Evolutionary conservation across 1,284 basidiomycete species (phyloP).

Genomic region (Moesziomyces parantarcticus): DNA sequence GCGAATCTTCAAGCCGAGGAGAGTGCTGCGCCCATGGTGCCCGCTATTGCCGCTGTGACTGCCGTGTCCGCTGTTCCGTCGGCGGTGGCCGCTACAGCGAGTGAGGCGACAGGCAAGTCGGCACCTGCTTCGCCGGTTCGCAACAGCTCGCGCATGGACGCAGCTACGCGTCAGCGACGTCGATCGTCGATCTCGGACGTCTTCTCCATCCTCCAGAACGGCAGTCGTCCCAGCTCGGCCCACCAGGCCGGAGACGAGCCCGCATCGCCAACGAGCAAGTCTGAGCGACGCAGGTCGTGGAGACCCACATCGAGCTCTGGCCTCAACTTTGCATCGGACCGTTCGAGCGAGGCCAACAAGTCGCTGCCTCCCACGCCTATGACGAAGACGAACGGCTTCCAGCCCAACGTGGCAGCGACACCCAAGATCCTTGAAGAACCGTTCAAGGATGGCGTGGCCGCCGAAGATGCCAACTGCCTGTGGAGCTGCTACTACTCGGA

Average conservation of each 20-base stretch:
- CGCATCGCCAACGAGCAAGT: background rate
- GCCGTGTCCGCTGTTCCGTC: background rate
- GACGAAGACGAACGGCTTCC: constrained; percentile 7
- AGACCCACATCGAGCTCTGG: constrained; percentile 13
- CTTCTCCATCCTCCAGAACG: constrained; percentile 22
- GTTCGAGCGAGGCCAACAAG: constrained; percentile 1
- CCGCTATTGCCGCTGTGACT: background rate
- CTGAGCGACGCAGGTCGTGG: constrained; percentile 31
- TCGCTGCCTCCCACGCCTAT: constrained; percentile 9
- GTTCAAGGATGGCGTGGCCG: constrained; percentile 1
- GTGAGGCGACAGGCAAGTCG: no score
- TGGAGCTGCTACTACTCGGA: constrained; percentile 46
- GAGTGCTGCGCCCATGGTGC: background rate
- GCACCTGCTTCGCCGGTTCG: background rate
- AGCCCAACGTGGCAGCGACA: constrained; percentile 16
- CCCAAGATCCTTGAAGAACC: constrained; percentile 39
- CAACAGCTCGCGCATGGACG: constrained; percentile 2
- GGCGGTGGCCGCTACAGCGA: no score
- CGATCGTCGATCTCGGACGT: constrained; percentile 32
- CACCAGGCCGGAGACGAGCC: background rate
- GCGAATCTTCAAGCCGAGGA: constrained; percentile 6
- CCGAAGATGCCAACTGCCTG: constrained; percentile 4
- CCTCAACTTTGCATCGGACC: background rate
- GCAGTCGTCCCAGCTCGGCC: background rate
- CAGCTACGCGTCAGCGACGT: constrained; percentile 4